Percentiles rank a stretch among this genome's conserved stretches.
Conservation (phyloP, 2,329 filamentous ascomycete genomes). For the Aspergillus sp. region DNA sequence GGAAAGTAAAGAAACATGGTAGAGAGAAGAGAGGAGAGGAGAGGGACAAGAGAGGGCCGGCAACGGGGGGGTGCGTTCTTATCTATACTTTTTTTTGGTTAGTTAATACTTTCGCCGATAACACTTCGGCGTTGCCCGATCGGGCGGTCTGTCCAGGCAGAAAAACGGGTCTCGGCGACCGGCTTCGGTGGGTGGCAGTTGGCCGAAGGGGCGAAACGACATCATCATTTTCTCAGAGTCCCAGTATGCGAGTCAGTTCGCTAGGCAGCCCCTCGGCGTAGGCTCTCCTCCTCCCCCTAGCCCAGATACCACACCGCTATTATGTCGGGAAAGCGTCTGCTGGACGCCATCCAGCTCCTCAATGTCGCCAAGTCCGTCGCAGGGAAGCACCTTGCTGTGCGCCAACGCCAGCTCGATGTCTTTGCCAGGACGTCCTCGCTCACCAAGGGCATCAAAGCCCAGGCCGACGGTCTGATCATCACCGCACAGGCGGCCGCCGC, state of each 20-base stretch:
- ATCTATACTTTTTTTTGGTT: conserved; percentile 8
- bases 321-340: conserved; percentile 62
- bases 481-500: conserved; percentile 62
- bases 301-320: not conserved
- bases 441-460: conserved; percentile 60
- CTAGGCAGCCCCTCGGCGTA: conserved; percentile 3
- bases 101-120: conserved; percentile 5
- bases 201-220: not conserved
- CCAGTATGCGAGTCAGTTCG: conserved; percentile 19
- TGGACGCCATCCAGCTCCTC: conserved; percentile 70
- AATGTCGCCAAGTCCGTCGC: conserved; percentile 69
- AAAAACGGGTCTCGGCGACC: conserved; percentile 11
- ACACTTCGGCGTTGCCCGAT: conserved; percentile 7
- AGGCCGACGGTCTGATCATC: conserved; percentile 61
- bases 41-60: not conserved
- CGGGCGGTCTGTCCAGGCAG: conserved; percentile 13
- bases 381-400: conserved; percentile 59
- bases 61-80: conserved; percentile 6
- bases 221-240: not conserved
- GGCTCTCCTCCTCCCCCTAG: not conserved
- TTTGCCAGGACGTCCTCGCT: conserved; percentile 65
- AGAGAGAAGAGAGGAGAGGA: conserved; percentile 4
- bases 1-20: conserved; percentile 4
- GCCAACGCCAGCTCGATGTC: conserved; percentile 61
- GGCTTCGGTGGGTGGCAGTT: conserved; percentile 7